phyloP scores from a whole-genome alignment of 257 asterid genomes.

The Galeopsis tetrahit region DNA sequence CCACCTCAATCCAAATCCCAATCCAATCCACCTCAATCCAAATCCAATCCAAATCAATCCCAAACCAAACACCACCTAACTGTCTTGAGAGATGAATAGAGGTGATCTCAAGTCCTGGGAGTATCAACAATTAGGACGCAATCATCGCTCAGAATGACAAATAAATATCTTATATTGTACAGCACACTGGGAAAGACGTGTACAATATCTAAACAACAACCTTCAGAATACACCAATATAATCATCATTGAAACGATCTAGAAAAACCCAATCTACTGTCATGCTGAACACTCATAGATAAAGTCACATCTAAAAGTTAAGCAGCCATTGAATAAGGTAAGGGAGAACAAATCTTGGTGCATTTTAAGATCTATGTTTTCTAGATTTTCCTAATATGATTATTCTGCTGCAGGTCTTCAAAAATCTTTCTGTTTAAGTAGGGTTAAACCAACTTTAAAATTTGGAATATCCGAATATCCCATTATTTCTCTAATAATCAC shows the following conservation, averaged over 20 bases:
- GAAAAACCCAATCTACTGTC: not conserved
- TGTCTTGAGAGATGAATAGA: too few species aligned
- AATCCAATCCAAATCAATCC: too few species aligned
- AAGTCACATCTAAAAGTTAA: not conserved
- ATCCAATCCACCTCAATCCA: too few species aligned
- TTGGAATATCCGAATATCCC: constrained; percentile 1
- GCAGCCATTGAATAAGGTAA: not conserved
- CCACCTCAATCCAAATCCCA: too few species aligned
- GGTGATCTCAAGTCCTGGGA: not conserved
- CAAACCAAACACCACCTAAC: too few species aligned
- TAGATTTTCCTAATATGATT: too few species aligned
- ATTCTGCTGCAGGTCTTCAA: not conserved
- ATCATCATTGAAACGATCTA: not conserved
- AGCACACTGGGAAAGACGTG: not conserved
- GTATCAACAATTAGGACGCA: constrained; percentile 1
- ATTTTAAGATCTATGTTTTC: too few species aligned
- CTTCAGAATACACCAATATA: not conserved
- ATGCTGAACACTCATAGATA: not conserved
- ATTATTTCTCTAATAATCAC: constrained; percentile 3
- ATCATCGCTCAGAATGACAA: not conserved
- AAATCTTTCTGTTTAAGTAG: not conserved
- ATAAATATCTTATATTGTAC: not conserved
- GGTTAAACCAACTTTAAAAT: not conserved
- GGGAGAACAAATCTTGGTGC: not conserved
- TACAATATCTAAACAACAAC: not conserved